These are phyloP conservation scores for Protomyces inundatus DNA, from an alignment of 1,139 yeast species.

Conservation along the genomic window DNA sequence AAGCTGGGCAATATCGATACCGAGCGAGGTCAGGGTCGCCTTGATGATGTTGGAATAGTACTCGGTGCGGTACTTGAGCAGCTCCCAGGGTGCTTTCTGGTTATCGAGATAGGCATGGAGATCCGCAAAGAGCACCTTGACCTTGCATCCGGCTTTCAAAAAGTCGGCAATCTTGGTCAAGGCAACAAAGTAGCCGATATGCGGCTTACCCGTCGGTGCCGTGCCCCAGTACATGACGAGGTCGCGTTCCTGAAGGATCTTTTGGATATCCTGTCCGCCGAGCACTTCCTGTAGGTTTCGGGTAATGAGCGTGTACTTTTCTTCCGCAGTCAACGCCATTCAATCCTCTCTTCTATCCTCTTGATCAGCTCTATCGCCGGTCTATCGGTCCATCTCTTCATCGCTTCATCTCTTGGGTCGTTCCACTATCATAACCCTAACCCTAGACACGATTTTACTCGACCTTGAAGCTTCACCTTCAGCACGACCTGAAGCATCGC, in stretches of 20 bases:
- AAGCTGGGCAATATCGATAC: constrained; percentile 86
- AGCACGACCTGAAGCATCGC: neutral
- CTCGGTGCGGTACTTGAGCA: constrained; percentile 78
- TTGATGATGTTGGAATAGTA: constrained; percentile 81
- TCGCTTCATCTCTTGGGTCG: neutral
- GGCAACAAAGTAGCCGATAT: constrained; percentile 93
- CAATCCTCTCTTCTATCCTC: neutral
- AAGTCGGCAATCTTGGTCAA: constrained; percentile 96
- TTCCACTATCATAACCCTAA: neutral
- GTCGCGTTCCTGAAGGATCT: constrained; percentile 76
- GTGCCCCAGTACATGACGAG: constrained; percentile 83
- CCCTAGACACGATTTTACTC: neutral
- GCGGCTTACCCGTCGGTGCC: constrained; percentile 95
- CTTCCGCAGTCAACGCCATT: constrained; percentile 34
- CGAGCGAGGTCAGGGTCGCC: constrained; percentile 75
- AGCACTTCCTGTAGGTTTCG: constrained; percentile 86
- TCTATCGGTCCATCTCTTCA: neutral
- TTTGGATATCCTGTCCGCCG: constrained; percentile 80
- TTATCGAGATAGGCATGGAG: constrained; percentile 95
- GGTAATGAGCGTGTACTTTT: constrained; percentile 72
- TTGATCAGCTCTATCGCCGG: neutral
- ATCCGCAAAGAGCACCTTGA: constrained; percentile 89
- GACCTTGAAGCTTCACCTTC: no score
- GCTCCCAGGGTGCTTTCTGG: constrained; percentile 96
- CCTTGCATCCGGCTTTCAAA: constrained; percentile 72